These are phyloP conservation scores for Astragalus membranaceus DNA, from an alignment of 306 rosid genomes.

Conservation along the genomic window DNA sequence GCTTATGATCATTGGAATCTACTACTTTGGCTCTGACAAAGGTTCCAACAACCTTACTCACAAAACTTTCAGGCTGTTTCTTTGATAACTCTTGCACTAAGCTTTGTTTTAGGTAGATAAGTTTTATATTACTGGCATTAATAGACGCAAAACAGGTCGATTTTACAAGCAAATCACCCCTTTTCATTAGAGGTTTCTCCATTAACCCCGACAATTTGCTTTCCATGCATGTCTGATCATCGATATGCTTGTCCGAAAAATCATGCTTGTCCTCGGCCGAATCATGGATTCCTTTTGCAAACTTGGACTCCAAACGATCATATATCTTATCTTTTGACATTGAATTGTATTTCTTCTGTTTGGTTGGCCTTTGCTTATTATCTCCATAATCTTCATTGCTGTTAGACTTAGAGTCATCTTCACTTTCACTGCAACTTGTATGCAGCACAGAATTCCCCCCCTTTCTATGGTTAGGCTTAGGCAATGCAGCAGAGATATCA, in stretches of 20 bases:
- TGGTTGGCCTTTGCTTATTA: constrained; percentile 4
- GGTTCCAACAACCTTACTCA: constrained; percentile 45
- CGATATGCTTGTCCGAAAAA: no score
- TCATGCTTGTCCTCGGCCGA: no score
- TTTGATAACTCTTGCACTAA: constrained; percentile 39
- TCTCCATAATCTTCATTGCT: neutral
- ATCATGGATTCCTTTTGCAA: no score
- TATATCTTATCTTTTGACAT: no score
- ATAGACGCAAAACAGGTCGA: constrained; percentile 36
- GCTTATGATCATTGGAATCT: constrained; percentile 24
- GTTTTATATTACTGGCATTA: constrained; percentile 32
- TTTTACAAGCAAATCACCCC: neutral
- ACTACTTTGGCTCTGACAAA: constrained; percentile 34
- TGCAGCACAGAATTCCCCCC: neutral
- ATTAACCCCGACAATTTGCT: no score
- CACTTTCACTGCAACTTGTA: neutral
- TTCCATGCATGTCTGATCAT: no score
- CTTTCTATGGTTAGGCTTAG: neutral
- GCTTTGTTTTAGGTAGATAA: constrained; percentile 50
- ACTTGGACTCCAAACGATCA: no score
- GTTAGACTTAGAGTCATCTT: neutral
- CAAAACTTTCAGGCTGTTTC: constrained; percentile 36
- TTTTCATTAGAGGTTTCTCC: no score
- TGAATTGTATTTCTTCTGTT: constrained; percentile 20
- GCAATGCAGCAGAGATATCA: constrained; percentile 18